Percentiles rank a stretch among this genome's conserved stretches.
phyloP scores from a whole-genome alignment of 306 rosid species.

The Acacia crassicarpa region DNA sequence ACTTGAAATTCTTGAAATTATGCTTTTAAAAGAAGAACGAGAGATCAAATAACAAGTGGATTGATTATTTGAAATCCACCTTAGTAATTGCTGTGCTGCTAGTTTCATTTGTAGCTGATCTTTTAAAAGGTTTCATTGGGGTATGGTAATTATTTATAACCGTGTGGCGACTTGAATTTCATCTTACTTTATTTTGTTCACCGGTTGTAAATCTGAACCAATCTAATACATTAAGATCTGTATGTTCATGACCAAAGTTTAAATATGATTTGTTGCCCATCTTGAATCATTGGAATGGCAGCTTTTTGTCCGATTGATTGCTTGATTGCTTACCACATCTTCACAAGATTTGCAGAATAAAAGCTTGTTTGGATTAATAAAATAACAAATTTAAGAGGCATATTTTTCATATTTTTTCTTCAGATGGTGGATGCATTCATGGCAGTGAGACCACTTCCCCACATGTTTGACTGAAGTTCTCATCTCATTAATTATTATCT shows the following conservation, averaged over 20 bases:
- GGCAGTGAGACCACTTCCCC: constrained; percentile 74
- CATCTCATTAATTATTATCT: background rate
- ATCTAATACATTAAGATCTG: background rate
- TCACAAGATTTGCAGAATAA: background rate
- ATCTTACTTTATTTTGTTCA: background rate
- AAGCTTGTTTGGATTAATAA: background rate
- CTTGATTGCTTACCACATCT: background rate
- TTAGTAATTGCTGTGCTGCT: background rate
- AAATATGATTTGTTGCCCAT: background rate
- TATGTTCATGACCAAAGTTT: background rate
- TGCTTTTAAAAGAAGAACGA: background rate
- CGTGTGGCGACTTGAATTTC: too few relatives aligned
- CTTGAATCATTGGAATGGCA: background rate
- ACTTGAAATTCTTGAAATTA: background rate
- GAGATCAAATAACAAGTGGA: background rate
- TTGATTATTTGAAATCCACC: background rate
- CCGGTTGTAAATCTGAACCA: background rate
- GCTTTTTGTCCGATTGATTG: background rate
- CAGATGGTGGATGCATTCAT: constrained; percentile 96
- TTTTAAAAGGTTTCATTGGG: background rate
- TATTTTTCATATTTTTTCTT: background rate
- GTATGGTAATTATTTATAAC: background rate
- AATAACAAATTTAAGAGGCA: constrained; percentile 3
- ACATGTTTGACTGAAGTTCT: constrained; percentile 31
- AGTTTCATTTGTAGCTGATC: background rate